Evolutionary conservation across 169 alveolate genomes (phyloP).

Genomic region (Ophryocystis elektroscirrha): DNA sequence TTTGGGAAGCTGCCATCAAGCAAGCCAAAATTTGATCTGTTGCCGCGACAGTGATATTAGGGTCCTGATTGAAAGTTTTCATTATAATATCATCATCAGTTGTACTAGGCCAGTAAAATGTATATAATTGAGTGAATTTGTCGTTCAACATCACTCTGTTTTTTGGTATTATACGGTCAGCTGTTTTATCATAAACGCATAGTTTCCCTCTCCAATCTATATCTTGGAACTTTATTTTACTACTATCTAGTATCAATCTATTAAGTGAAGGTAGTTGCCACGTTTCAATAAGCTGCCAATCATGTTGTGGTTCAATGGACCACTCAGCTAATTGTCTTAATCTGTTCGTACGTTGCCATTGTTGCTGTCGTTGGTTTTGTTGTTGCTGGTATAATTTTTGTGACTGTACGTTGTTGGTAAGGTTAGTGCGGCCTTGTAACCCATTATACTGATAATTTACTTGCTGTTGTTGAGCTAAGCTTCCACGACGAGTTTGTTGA

Average conservation of each 20-base stretch:
- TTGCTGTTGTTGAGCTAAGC: too few species aligned
- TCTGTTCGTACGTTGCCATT: too few species aligned
- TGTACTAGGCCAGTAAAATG: slow-evolving; percentile 50
- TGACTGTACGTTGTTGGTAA: too few species aligned
- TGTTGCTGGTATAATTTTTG: too few species aligned
- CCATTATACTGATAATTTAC: too few species aligned
- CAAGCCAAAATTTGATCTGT: slow-evolving; percentile 60
- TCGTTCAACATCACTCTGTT: slow-evolving; percentile 29
- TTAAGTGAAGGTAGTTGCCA: slow-evolving; percentile 50
- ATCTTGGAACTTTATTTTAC: slow-evolving; percentile 41
- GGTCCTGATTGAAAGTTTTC: slow-evolving; percentile 15
- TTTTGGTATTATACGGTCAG: slow-evolving; percentile 51
- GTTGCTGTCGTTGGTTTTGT: too few species aligned
- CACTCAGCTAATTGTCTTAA: slow-evolving; percentile 62
- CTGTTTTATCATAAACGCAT: slow-evolving; percentile 41
- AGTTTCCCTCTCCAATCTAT: slow-evolving; percentile 55
- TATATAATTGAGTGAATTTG: slow-evolving; percentile 31
- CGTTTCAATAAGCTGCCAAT: slow-evolving; percentile 56
- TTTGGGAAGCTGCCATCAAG: slow-evolving; percentile 58
- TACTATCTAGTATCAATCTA: slow-evolving; percentile 39
- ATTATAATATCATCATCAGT: slow-evolving; percentile 48
- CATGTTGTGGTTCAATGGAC: slow-evolving; percentile 64
- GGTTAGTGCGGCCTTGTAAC: too few species aligned
- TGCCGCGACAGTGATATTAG: slow-evolving; percentile 43
- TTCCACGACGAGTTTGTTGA: too few species aligned